phyloP scores from a whole-genome alignment of 192 early-diverging fungal genomes.

The Umbelopsis sp. region DNA sequence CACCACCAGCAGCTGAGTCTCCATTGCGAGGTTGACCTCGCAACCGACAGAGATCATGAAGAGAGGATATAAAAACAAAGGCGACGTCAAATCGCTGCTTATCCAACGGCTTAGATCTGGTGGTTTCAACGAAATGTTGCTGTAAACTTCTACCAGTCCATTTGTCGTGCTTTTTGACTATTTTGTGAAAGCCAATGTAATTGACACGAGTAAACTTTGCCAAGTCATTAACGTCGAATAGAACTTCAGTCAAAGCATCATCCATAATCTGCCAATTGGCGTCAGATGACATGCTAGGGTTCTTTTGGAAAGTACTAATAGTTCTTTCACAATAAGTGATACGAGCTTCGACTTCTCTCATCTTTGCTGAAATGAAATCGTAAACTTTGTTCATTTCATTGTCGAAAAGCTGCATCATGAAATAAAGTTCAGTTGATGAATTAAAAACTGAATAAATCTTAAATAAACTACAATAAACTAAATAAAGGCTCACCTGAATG shows the following conservation, averaged over 20 bases:
- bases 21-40: conserved; percentile 34
- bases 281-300: conserved; percentile 53
- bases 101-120: conserved; percentile 68
- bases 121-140: conserved; percentile 23
- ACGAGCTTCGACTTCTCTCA: conserved; percentile 72
- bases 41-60: conserved; percentile 74
- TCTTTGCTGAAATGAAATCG: conserved; percentile 72
- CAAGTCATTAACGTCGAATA: conserved; percentile 73
- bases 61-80: conserved; percentile 83
- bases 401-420: conserved; percentile 8
- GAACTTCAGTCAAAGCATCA: conserved; percentile 63
- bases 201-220: conserved; percentile 82
- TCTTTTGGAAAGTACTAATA: conserved; percentile 40
- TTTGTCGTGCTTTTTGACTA: conserved; percentile 97
- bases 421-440: neutral
- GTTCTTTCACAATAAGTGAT: conserved; percentile 69
- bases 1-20: conserved; percentile 34
- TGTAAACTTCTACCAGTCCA: conserved; percentile 33
- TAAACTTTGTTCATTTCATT: conserved; percentile 57
- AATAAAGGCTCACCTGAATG: neutral
- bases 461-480: neutral
- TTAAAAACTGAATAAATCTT: neutral
- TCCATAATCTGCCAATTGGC: conserved; percentile 59
- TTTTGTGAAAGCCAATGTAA: conserved; percentile 86
- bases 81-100: conserved; percentile 87